Base-by-base conservation (phyloP, 441 rosid species). In the Metrosideros polymorpha region DNA sequence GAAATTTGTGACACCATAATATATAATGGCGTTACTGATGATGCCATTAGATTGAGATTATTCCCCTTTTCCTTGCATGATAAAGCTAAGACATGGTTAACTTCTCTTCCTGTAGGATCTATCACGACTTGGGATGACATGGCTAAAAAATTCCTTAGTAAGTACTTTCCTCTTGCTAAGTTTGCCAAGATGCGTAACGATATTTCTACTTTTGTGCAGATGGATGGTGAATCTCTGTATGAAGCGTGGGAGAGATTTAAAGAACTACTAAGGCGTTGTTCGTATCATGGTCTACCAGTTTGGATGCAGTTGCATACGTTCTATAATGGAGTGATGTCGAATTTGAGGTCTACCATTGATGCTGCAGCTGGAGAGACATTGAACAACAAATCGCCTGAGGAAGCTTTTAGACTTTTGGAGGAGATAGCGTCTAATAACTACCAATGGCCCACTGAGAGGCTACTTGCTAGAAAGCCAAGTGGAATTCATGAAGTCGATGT, bases 201-300 rank as follows among this genome's bases (percentile, higher is more conserved):
- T 4, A 85, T 87, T 24, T 32, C 47, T 7, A 19, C 35, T 3
- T 85, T 82, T 19, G 7, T 6, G 4, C 42, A 83, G 24, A 14
- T 39, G 22, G 84, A 88, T 6, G 12, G 17, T 2, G 87, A 85
- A 25, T 47, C 77, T 12, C 10, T 85, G 10, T 83, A 71, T 25
- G 79, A 85, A 32, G 84, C 83, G 35, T 87, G 57, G 83, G 86
- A 87, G 18, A 66, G 76, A 5, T 87, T n/a, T 18, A 83, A 88
- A 25, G 85, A 88, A 0, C 1, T 49, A 3, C 15, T 57, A 19
- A 52, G 52, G 45, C 54, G 27, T 22, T 85, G 84, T 17, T 45
- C 63, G 6, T 39, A 61, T 29, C 89, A 87, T 39, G 19, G 53
- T 15, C 19, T 51, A 6, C 53, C 2, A 51, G 22, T 17, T 51